Percentiles rank a stretch among this genome's conserved stretches.
These are phyloP conservation scores for Diplodia sapinea DNA, from an alignment of 2,329 filamentous ascomycete genomes.

Conservation along the genomic window DNA sequence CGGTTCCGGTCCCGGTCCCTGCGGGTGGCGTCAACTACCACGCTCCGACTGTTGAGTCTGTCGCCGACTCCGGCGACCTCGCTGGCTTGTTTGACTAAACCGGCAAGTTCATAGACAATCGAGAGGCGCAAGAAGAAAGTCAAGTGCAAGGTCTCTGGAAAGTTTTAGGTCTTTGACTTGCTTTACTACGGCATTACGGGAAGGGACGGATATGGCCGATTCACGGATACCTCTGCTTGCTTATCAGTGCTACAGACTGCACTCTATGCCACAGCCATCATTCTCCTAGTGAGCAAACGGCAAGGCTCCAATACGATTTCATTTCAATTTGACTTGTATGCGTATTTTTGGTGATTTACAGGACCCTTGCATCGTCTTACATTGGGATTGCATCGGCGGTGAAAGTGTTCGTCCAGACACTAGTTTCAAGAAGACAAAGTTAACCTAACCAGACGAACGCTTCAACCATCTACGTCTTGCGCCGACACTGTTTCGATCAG, in stretches of 20 bases:
- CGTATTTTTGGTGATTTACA: neutral
- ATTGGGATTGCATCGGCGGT: neutral
- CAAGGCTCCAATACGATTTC: neutral
- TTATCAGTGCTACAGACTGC: neutral
- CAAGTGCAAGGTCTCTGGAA: too few species aligned
- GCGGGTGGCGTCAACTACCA: constrained; percentile 35
- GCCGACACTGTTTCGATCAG: neutral
- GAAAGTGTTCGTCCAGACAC: neutral
- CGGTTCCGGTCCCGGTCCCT: neutral
- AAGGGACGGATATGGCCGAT: neutral
- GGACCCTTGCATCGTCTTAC: neutral
- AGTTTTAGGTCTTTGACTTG: too few species aligned
- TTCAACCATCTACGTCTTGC: neutral
- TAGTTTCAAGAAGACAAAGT: neutral
- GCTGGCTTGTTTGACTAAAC: neutral
- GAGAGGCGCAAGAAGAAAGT: too few species aligned
- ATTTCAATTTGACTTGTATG: neutral
- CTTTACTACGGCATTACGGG: neutral
- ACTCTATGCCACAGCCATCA: neutral
- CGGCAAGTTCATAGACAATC: neutral
- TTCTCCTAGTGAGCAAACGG: neutral
- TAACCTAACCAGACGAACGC: neutral
- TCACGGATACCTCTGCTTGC: neutral
- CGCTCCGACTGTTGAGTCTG: constrained; percentile 38
- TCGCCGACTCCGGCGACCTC: neutral